phyloP scores from a whole-genome alignment of 202 grass and related monocot genomes.

The Elaeis oleifera region DNA sequence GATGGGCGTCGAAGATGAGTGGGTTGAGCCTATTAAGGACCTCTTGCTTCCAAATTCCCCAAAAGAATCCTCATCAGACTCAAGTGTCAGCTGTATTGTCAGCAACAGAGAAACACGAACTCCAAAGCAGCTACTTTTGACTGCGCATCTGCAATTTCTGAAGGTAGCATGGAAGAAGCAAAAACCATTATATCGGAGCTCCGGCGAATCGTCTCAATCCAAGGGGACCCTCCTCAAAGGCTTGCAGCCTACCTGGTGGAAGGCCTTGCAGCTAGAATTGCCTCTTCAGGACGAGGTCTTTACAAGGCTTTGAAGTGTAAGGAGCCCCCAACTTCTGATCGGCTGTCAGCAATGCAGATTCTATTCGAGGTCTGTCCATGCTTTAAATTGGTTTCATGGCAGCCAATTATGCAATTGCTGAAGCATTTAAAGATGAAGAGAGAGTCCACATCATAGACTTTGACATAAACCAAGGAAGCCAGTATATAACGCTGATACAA shows the following conservation, averaged over 20 bases:
- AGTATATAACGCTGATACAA: slow-evolving; percentile 83
- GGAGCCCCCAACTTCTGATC: slow-evolving; percentile 76
- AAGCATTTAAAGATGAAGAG: slow-evolving; percentile 75
- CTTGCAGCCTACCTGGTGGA: slow-evolving; percentile 87
- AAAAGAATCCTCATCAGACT: slow-evolving; percentile 71
- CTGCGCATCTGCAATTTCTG: slow-evolving; percentile 59
- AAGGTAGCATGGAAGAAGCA: slow-evolving; percentile 66
- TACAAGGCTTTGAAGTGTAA: slow-evolving; percentile 93
- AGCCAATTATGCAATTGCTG: slow-evolving; percentile 86
- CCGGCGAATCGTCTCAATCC: slow-evolving; percentile 76
- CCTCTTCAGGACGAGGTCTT: slow-evolving; percentile 64
- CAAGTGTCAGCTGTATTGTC: slow-evolving; percentile 58
- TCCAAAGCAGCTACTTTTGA: slow-evolving; percentile 79
- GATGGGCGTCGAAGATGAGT: slow-evolving; percentile 49
- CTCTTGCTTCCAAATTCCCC: slow-evolving; percentile 53
- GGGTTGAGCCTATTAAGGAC: slow-evolving; percentile 62
- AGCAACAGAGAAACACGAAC: slow-evolving; percentile 51
- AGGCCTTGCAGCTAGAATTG: slow-evolving; percentile 86
- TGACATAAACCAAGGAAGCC: slow-evolving; percentile 90
- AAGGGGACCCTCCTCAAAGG: slow-evolving; percentile 79
- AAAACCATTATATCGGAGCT: slow-evolving; percentile 74
- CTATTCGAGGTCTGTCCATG: slow-evolving; percentile 92
- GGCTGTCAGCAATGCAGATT: slow-evolving; percentile 96
- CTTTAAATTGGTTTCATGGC: slow-evolving; percentile 82
- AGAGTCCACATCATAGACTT: slow-evolving; percentile 95